Base-by-base conservation (phyloP, 177 flowering plant species). In the Vitis hybrid region DNA sequence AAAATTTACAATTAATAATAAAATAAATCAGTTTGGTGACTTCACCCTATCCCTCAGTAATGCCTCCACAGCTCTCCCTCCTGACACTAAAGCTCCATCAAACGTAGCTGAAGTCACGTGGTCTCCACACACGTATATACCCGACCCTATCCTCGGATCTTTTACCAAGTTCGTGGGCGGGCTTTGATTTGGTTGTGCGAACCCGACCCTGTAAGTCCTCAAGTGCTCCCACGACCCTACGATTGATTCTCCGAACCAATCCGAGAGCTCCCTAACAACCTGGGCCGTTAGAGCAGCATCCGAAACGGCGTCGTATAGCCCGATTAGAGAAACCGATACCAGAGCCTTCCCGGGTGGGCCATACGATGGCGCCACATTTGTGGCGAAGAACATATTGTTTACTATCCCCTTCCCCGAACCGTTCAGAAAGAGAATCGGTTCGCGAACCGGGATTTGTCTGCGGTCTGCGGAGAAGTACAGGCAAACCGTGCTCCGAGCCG, bases 21-120 rank as follows among this genome's bases (percentile, higher is more conserved):
- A 35, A 35, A 35, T 2, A 35, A 35, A 35, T 35, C 40, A 35
- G 40, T 4, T 35, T 35, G 40, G 40, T 35, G 40, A 35, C 40
- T 35, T 35, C 50, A 30, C 80, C 13, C 63, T 71, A 49, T 89
- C 98, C 73, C 64, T 84, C 1, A 93, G 50, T 64, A 95, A 70
- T 60, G 93, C 90, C 60, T 91, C 98, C 0, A 72, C 99, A 0
- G 99, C 99, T 75, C 70, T 79, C 61, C 89, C 81, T 18, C 99
- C 99, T 0, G 99, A 93, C 35, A 90, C 90, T 80, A 95, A 69
- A 52, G 98, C 98, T 24, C 99, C 99, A 74, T 95, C 97, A 75
- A 95, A 95, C 1, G 99, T 91, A 19, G 98, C 97, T 3, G 88
- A 86, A 3, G 81, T 85, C 80, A 81, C 64, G 72, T 90, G 79